phyloP scores from a whole-genome alignment of 1,284 basidiomycete genomes.

The Pisolithus thermaeus region DNA sequence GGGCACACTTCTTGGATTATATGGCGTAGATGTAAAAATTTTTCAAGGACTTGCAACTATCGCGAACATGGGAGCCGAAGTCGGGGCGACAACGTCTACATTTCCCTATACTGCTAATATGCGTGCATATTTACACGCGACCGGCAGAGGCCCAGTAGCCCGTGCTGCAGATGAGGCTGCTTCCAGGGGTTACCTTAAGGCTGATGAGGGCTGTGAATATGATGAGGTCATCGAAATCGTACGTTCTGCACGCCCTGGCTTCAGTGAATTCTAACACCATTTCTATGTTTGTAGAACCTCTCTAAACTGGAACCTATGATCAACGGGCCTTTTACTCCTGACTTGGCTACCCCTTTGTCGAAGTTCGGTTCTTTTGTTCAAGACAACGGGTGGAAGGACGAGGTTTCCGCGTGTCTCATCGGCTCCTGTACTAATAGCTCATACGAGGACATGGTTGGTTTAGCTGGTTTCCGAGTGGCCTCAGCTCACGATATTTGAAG shows the following conservation, averaged over 20 bases:
- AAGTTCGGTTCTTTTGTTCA: conserved; percentile 80
- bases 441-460: conserved; percentile 84
- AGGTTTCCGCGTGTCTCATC: conserved; percentile 87
- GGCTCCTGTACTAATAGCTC: conserved; percentile 98
- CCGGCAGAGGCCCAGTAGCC: conserved; percentile 86
- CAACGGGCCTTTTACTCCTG: conserved; percentile 98
- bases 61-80: conserved; percentile 99
- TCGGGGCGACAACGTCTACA: conserved; percentile 96
- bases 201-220: conserved; percentile 92
- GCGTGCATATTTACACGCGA: conserved; percentile 87
- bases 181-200: conserved; percentile 66
- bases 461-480: not conserved
- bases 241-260: conserved; percentile 24
- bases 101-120: conserved; percentile 95
- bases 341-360: conserved; percentile 93
- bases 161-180: conserved; percentile 85
- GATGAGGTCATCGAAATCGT: conserved; percentile 95
- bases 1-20: not conserved
- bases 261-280: not conserved
- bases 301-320: conserved; percentile 91
- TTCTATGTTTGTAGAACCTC: conserved; percentile 63
- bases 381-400: conserved; percentile 88
- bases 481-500: conserved; percentile 23
- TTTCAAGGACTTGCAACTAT: conserved; percentile 80
- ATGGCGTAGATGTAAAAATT: not conserved